These are phyloP conservation scores for Suhomyces vadensis DNA, from an alignment of 805 yeast genomes.

Conservation along the genomic window DNA sequence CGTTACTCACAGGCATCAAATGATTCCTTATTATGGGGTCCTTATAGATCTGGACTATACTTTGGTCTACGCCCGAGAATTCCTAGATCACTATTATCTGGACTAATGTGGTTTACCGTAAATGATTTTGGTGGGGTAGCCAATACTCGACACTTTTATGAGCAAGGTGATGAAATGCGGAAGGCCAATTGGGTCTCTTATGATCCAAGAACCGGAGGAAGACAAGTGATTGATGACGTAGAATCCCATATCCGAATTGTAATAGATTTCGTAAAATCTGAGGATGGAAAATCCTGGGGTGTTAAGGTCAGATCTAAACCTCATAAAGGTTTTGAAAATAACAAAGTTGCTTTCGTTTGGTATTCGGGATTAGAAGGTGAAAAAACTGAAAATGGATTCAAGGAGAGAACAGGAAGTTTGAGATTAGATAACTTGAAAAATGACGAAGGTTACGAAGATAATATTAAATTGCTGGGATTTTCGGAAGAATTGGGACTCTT, in stretches of 20 bases:
- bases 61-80: constrained; percentile 82
- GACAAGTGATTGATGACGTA: constrained; percentile 68
- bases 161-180: constrained; percentile 66
- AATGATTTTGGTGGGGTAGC: constrained; percentile 55
- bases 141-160: constrained; percentile 70
- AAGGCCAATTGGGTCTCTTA: constrained; percentile 84
- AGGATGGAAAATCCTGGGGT: constrained; percentile 78
- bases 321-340: constrained; percentile 45
- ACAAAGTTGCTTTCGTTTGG: constrained; percentile 66
- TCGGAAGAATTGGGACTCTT: constrained; percentile 71
- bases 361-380: constrained; percentile 78
- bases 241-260: constrained; percentile 62
- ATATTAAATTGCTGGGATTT: constrained; percentile 41
- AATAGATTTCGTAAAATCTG: constrained; percentile 73
- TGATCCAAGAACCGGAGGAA: constrained; percentile 88
- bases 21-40: constrained; percentile 70
- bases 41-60: constrained; percentile 84
- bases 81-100: constrained; percentile 73
- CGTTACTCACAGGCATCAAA: constrained; percentile 17
- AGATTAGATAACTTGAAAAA: constrained; percentile 24
- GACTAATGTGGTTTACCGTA: constrained; percentile 84
- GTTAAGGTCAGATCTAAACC: constrained; percentile 69
- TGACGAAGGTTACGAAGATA: constrained; percentile 36
- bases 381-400: constrained; percentile 10
- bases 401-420: constrained; percentile 24